Evolutionary conservation across 345 rosid genomes (phyloP).

Genomic region (Brassica cretica): DNA sequence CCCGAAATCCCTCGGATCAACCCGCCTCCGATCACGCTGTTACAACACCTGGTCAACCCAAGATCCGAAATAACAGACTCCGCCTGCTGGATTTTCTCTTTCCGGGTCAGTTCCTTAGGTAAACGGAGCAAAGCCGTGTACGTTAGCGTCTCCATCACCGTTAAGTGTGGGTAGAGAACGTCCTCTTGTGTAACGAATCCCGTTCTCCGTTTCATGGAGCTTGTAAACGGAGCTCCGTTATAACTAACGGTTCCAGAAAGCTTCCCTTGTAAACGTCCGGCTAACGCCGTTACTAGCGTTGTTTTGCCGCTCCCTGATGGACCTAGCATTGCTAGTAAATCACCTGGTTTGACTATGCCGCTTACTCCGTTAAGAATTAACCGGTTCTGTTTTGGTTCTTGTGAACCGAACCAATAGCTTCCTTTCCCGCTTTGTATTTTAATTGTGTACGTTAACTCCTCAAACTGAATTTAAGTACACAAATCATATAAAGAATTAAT

Average conservation of each 20-base stretch:
- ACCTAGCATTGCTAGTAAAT: conserved; percentile 90
- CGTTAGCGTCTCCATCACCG: conserved; percentile 75
- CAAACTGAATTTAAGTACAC: conserved; percentile 55
- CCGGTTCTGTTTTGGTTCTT: conserved; percentile 56
- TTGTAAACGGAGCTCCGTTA: conserved; percentile 64
- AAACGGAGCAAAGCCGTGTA: conserved; percentile 75
- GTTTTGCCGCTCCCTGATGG: conserved; percentile 98
- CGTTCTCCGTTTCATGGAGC: conserved; percentile 72
- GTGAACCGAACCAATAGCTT: conserved; percentile 40
- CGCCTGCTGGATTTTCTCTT: conserved; percentile 70
- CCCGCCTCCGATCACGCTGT: conserved; percentile 71
- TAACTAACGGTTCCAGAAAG: conserved; percentile 64
- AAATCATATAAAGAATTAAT: not conserved
- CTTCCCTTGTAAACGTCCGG: conserved; percentile 72
- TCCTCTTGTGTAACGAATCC: conserved; percentile 90
- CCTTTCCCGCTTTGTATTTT: conserved; percentile 35
- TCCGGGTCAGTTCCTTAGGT: conserved; percentile 56
- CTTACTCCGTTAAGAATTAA: conserved; percentile 67
- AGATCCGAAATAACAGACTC: conserved; percentile 67
- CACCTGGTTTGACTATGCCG: conserved; percentile 79
- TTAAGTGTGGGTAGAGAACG: conserved; percentile 79
- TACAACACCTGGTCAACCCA: conserved; percentile 65
- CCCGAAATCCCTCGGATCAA: conserved; percentile 80
- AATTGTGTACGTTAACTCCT: conserved; percentile 62
- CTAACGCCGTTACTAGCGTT: conserved; percentile 77